phyloP scores from a whole-genome alignment of 768 basidiomycete genomes.

The Russula virescens region DNA sequence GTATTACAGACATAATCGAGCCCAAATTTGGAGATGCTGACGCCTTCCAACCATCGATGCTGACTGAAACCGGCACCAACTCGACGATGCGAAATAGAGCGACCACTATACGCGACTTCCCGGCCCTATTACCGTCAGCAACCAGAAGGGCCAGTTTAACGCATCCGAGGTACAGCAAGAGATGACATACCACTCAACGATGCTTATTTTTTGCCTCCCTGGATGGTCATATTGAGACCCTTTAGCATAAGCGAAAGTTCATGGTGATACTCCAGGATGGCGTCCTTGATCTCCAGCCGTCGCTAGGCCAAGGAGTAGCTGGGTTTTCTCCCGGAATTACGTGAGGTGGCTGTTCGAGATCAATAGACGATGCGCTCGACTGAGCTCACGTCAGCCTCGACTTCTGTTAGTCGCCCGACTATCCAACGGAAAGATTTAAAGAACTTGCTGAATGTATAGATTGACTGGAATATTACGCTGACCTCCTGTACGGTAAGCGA shows the following conservation, averaged over 20 bases:
- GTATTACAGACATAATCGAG: constrained; percentile 62
- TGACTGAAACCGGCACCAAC: constrained; percentile 63
- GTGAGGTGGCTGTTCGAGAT: constrained; percentile 73
- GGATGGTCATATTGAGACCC: constrained; percentile 64
- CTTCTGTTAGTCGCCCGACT: constrained; percentile 72
- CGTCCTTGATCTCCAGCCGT: constrained; percentile 69
- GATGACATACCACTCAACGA: constrained; percentile 57
- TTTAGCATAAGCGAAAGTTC: constrained; percentile 85
- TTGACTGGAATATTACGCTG: constrained; percentile 26
- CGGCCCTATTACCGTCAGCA: constrained; percentile 59
- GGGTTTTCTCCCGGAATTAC: constrained; percentile 56
- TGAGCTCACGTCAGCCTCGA: constrained; percentile 91
- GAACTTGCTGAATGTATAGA: background rate
- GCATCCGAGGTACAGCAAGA: constrained; percentile 4
- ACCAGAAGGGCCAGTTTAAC: constrained; percentile 1
- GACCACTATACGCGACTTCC: constrained; percentile 87
- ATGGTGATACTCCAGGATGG: constrained; percentile 77
- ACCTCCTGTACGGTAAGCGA: constrained; percentile 73
- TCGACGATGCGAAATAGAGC: constrained; percentile 85
- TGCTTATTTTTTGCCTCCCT: constrained; percentile 86
- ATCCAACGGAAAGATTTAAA: constrained; percentile 62
- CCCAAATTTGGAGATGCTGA: constrained; percentile 81
- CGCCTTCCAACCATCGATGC: constrained; percentile 55
- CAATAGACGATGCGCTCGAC: constrained; percentile 80
- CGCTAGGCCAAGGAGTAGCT: constrained; percentile 61